Base-by-base conservation (phyloP, 2,329 filamentous ascomycete genomes). In the Mycosphaerella arachidis region DNA sequence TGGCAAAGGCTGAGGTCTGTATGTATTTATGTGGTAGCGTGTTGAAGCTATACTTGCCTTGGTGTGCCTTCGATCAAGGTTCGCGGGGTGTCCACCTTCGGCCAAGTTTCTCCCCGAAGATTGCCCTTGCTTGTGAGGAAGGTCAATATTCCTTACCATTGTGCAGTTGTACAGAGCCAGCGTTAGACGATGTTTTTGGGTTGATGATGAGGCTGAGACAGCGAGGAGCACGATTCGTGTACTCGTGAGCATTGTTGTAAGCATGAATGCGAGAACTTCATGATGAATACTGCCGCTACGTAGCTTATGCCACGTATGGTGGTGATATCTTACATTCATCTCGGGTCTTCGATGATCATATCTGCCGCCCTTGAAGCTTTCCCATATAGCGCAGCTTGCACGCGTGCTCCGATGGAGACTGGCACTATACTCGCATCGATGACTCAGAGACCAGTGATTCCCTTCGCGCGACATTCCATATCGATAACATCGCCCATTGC, bases 341-440 rank as follows among this genome's bases (percentile, higher is more conserved):
- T 29, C n/a, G 46, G 29, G 18, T 33, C 40, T 10, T 57, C 55
- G 9, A 33, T 55, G 18, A 60, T 57, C 29, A 60, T 43, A 37
- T 48, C 20, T n/a, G 56, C 56, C 66, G 75, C 78, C 63, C 81
- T 81, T 70, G 84, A 81, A 0, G 80, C 81, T 60, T 84, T 82
- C 1, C 79, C 81, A 68, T 83, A 84, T 9, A 81, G 81, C 4
- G 80, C 79, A 79, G 83, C 83, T 65, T 84, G 82, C 0, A 81
- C 82, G 66, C 82, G 80, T 0, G 78, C 81, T 18, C 74, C 74
- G 63, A 82, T 77, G 2, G 83, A 68, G 0, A 71, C 71, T 2
- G 81, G 81, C 79, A 83, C 81, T 27, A 82, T 75, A 65, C 78
- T 81, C 61, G 75, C 78, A 63, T 83, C 81, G 0, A 77, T 81